Base-by-base conservation (phyloP, 805 yeast species). In the Saccharomycopsis fibuligera region DNA sequence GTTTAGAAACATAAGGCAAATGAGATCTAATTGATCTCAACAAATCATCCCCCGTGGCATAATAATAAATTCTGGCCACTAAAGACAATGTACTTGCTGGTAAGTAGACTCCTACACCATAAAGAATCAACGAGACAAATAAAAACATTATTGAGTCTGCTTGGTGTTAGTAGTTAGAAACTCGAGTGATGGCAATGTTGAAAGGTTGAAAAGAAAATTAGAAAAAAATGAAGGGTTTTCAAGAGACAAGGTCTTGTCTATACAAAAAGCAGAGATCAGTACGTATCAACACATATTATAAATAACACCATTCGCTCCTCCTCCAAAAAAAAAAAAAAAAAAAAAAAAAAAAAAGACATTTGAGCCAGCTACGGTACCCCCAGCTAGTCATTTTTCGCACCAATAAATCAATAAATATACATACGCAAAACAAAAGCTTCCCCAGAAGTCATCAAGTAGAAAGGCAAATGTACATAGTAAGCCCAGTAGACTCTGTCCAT, bases 391-490 rank as follows among this genome's bases (percentile, higher is more conserved):
- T 29, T 14, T 35, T 35, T 23, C 6, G 9, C 12, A 5, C 14
- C 21, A 41, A 29, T 41, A 9, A 41, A 5, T 6, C 5, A 8
- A 16, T 22, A 10, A 35, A 8, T 42, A 25, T n/a, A 48, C 51
- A 33, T 38, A 55, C 69, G 75, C 16, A 71, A 54, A 14, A 66
- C 55, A 44, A 67, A 66, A 2, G 75, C 71, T 46, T 71, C 75
- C 40, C 63, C 65, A 2, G 64, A 55, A 22, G 72, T 68, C 73
- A 71, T 68, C 45, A 71, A 49, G 49, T 70, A 70, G 54, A 65
- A 70, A 16, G 75, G 75, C 41, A 70, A 54, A 54, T 71, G 74
- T 23, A 70, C 63, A 46, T 70, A 70, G 51, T 71, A 71, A 43
- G 64, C 68, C 75, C 75, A 71, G 53, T 68, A 70, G 17, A 69